Percentiles rank a stretch among this genome's conserved stretches.
Evolutionary conservation across 495 filamentous ascomycete species (phyloP).

Genomic region (Hamigera avellanea): DNA sequence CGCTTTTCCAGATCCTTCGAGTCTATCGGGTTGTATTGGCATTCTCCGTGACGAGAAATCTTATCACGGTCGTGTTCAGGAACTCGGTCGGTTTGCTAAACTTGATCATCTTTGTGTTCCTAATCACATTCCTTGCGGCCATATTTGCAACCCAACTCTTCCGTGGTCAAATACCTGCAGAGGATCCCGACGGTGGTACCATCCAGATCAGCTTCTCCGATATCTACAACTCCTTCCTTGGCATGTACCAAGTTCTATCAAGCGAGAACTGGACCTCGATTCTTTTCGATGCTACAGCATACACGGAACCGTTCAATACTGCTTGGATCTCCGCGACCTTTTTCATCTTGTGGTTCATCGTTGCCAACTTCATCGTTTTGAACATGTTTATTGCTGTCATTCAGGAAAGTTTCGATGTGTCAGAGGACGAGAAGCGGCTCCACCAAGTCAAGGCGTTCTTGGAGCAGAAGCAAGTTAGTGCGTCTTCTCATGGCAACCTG

Average conservation of each 20-base stretch:
- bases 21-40: slow-evolving; percentile 88
- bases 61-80: slow-evolving; percentile 79
- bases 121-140: slow-evolving; percentile 85
- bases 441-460: slow-evolving; percentile 92
- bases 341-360: slow-evolving; percentile 88
- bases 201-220: slow-evolving; percentile 69
- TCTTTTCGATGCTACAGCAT: slow-evolving; percentile 69
- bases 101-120: slow-evolving; percentile 88
- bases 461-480: slow-evolving; percentile 76
- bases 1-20: slow-evolving; percentile 84
- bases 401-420: slow-evolving; percentile 99
- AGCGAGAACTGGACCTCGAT: slow-evolving; percentile 93
- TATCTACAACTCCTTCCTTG: slow-evolving; percentile 90
- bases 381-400: slow-evolving; percentile 99
- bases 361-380: slow-evolving; percentile 90
- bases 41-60: slow-evolving; percentile 69
- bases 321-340: slow-evolving; percentile 95
- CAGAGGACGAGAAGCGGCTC: slow-evolving; percentile 93
- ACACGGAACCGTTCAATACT: slow-evolving; percentile 47
- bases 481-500: slow-evolving; percentile 54
- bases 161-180: slow-evolving; percentile 62
- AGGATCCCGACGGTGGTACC: slow-evolving; percentile 41
- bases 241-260: slow-evolving; percentile 97
- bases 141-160: slow-evolving; percentile 94
- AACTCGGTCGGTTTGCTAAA: slow-evolving; percentile 90